These are phyloP conservation scores for Didymella segeticola DNA, from an alignment of 2,329 filamentous ascomycete genomes.

Conservation along the genomic window DNA sequence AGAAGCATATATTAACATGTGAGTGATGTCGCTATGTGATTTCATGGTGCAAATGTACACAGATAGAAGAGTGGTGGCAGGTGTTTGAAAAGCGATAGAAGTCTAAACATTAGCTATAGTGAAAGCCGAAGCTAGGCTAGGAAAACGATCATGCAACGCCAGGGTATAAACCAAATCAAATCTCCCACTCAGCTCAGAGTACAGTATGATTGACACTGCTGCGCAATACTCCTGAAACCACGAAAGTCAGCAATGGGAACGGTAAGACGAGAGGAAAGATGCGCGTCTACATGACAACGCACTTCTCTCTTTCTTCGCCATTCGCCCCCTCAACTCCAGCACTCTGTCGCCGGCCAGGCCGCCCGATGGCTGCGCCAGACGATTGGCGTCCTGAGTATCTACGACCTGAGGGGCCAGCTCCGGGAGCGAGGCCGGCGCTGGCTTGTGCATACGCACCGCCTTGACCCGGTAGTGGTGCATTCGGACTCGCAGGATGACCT, in stretches of 20 bases:
- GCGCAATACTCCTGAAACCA: neutral
- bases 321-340: conserved; percentile 28
- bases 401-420: conserved; percentile 20
- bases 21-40: neutral
- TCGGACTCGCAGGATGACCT: conserved; percentile 53
- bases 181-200: neutral
- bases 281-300: conserved; percentile 42
- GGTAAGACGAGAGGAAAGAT: neutral
- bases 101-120: neutral
- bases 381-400: conserved; percentile 24
- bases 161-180: conserved; percentile 11
- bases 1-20: too few species aligned
- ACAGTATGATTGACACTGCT: conserved; percentile 3
- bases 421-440: conserved; percentile 16
- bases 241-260: neutral
- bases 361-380: conserved; percentile 11
- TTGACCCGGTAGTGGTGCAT: conserved; percentile 34
- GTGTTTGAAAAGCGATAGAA: neutral
- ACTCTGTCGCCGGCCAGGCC: conserved; percentile 36
- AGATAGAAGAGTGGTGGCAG: neutral
- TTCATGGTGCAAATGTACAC: too few species aligned
- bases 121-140: neutral
- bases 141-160: neutral
- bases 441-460: conserved; percentile 37
- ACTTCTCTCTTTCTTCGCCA: conserved; percentile 40